These are phyloP conservation scores for Solanum paucissectum DNA, from an alignment of 257 asterid genomes.

Conservation along the genomic window DNA sequence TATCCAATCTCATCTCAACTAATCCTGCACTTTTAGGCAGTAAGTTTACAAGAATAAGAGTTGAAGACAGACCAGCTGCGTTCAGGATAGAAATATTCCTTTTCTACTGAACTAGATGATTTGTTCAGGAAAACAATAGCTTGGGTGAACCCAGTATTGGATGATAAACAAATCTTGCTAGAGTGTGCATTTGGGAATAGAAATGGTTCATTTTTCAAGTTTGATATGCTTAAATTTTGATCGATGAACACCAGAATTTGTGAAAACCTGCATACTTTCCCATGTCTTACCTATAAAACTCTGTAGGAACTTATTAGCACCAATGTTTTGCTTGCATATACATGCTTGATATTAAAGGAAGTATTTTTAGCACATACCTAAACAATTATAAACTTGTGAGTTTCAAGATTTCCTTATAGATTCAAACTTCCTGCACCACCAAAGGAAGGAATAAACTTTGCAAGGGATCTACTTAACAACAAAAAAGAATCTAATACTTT, in stretches of 20 bases:
- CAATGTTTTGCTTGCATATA: not conserved
- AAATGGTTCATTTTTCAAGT: not conserved
- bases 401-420: not conserved
- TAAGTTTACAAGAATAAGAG: not conserved
- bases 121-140: not conserved
- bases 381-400: not conserved
- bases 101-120: not conserved
- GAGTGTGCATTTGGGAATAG: not conserved
- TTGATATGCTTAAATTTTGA: not conserved
- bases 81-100: not conserved
- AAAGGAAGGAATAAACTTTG: not conserved
- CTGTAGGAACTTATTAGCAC: not conserved
- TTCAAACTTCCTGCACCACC: not conserved
- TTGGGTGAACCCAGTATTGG: not conserved
- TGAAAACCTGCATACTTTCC: not conserved
- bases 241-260: not conserved
- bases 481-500: not conserved
- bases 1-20: not conserved
- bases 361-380: not conserved
- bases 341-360: not conserved
- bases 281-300: not conserved
- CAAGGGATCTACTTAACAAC: not conserved
- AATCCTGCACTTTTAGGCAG: not conserved
- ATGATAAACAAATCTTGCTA: not conserved
- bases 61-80: not conserved